Percentiles rank a stretch among this genome's conserved stretches.
Conservation (phyloP, 768 basidiomycete species). For the Megacollybia marginata region DNA sequence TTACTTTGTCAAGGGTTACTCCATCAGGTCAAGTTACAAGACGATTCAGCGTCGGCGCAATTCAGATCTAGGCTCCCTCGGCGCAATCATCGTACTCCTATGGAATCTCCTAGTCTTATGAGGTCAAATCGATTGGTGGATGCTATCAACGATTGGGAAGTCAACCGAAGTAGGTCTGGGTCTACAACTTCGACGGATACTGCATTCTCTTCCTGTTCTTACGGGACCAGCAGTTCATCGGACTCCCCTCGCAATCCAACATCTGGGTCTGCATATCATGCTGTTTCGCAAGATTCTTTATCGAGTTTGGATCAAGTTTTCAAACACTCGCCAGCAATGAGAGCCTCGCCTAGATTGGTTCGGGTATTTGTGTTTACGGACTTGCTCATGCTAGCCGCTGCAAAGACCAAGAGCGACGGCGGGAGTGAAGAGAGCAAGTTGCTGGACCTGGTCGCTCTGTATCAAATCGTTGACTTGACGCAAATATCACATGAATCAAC, state of each 20-base stretch:
- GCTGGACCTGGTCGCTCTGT: constrained; percentile 35
- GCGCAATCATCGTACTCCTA: not conserved
- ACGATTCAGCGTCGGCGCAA: not conserved
- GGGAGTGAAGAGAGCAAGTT: constrained; percentile 31
- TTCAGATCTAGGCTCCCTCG: not conserved
- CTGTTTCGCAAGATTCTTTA: not conserved
- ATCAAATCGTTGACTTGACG: constrained; percentile 40
- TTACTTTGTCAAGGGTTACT: constrained; percentile 65
- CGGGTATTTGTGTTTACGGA: constrained; percentile 61
- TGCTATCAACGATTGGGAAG: constrained; percentile 38
- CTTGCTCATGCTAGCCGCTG: constrained; percentile 50
- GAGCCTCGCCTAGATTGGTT: constrained; percentile 5
- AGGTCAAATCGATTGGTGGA: constrained; percentile 24
- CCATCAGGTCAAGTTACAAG: constrained; percentile 32
- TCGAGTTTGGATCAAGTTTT: constrained; percentile 24
- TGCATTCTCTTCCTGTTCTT: constrained; percentile 15
- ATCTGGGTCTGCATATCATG: constrained; percentile 5
- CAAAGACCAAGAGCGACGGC: constrained; percentile 19
- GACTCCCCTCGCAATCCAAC: constrained; percentile 6
- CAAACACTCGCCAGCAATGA: not conserved
- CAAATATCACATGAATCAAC: constrained; percentile 22
- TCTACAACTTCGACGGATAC: constrained; percentile 22
- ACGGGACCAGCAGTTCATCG: constrained; percentile 7
- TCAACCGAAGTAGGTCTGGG: constrained; percentile 32
- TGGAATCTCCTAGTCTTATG: constrained; percentile 2